These are phyloP conservation scores for Colletotrichum navitas DNA, from an alignment of 2,329 filamentous ascomycete species.

Conservation along the genomic window DNA sequence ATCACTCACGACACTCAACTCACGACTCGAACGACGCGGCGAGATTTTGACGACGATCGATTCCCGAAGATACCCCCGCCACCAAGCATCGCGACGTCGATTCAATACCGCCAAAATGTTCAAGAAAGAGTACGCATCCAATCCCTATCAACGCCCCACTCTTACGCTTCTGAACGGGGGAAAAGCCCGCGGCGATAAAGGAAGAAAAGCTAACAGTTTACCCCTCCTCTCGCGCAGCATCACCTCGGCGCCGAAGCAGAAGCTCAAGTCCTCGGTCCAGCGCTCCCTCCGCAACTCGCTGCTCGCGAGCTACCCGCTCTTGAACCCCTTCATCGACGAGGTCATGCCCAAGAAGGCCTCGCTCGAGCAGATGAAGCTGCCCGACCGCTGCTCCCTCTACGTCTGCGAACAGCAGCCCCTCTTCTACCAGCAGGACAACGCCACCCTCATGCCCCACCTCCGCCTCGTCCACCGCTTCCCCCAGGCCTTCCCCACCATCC, in stretches of 20 bases:
- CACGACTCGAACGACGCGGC: constrained; percentile 36
- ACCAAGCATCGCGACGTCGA: neutral
- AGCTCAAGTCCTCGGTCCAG: constrained; percentile 97
- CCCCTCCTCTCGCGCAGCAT: constrained; percentile 71
- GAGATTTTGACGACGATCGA: constrained; percentile 34
- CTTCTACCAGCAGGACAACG: constrained; percentile 88
- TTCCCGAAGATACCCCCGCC: constrained; percentile 9
- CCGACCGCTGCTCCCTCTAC: constrained; percentile 91
- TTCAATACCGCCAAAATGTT: constrained; percentile 74
- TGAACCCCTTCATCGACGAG: constrained; percentile 90
- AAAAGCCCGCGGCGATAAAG: no score
- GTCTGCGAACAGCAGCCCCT: constrained; percentile 81
- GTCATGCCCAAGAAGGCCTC: constrained; percentile 95
- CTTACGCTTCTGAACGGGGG: neutral
- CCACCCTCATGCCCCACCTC: constrained; percentile 87
- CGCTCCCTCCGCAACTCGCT: constrained; percentile 86
- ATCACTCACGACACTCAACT: constrained; percentile 31
- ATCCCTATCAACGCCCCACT: neutral
- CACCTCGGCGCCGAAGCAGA: constrained; percentile 84
- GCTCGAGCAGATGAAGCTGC: constrained; percentile 90
- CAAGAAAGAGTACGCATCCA: constrained; percentile 83
- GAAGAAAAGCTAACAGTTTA: constrained; percentile 43
- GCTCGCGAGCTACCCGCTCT: constrained; percentile 85
- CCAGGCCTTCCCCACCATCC: constrained; percentile 82
- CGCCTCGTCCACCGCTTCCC: constrained; percentile 92